phyloP scores from a whole-genome alignment of 2,329 filamentous ascomycete genomes.

The Thielaviopsis populi region DNA sequence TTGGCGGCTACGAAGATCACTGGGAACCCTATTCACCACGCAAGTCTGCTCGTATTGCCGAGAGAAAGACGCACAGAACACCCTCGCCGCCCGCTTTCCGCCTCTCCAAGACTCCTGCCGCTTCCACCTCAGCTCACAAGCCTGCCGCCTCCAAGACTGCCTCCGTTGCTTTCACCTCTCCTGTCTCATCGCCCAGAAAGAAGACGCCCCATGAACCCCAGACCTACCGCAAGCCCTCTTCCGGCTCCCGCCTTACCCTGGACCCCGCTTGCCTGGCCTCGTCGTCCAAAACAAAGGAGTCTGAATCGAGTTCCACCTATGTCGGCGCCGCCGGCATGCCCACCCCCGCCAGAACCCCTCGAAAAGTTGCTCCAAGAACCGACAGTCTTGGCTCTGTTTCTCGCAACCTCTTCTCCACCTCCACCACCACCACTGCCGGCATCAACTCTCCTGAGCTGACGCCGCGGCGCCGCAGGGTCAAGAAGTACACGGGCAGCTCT shows the following conservation, averaged over 20 bases:
- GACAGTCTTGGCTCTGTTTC: conserved; percentile 39
- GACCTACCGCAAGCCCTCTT: conserved; percentile 22
- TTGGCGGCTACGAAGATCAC: conserved; percentile 40
- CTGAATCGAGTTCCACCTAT: conserved; percentile 24
- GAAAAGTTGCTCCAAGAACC: conserved; percentile 42
- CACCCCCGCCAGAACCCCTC: conserved; percentile 64
- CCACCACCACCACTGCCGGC: neutral
- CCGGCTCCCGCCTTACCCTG: conserved; percentile 24
- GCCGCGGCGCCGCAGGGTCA: conserved; percentile 41
- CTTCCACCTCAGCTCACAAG: conserved; percentile 16
- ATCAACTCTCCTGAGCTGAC: conserved; percentile 40
- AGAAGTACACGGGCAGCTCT: conserved; percentile 40
- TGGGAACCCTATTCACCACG: conserved; percentile 61
- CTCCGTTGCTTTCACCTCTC: conserved; percentile 20
- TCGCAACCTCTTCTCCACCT: conserved; percentile 40
- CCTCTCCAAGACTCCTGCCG: conserved; percentile 18
- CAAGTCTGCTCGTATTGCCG: conserved; percentile 51
- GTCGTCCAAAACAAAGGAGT: conserved; percentile 22
- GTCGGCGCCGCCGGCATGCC: conserved; percentile 44
- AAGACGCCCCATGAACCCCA: conserved; percentile 26
- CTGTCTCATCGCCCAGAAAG: conserved; percentile 20
- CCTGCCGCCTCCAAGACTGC: neutral
- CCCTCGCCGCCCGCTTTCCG: conserved; percentile 35
- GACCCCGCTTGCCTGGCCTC: conserved; percentile 31
- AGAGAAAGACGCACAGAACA: conserved; percentile 37